Evolutionary conservation across 2,329 filamentous ascomycete genomes (phyloP).

Genomic region (Sclerotinia minor): DNA sequence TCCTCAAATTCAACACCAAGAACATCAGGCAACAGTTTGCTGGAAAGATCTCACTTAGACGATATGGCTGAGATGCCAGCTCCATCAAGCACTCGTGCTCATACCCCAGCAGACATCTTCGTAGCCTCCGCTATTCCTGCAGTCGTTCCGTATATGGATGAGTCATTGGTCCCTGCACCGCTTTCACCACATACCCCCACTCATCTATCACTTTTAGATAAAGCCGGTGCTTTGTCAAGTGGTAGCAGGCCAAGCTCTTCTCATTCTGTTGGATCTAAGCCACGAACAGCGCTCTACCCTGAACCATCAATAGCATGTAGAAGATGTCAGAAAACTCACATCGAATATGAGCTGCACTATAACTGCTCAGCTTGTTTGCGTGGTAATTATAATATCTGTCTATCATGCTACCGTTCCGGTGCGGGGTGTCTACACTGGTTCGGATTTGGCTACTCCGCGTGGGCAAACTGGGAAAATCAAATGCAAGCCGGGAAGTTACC

Average conservation of each 20-base stretch:
- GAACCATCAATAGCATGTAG: constrained; percentile 76
- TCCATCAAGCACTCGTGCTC: constrained; percentile 29
- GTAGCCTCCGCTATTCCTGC: constrained; percentile 30
- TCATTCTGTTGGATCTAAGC: constrained; percentile 37
- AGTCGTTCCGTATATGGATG: constrained; percentile 31
- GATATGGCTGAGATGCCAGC: constrained; percentile 17
- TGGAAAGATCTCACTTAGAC: not conserved
- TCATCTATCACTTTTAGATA: constrained; percentile 36
- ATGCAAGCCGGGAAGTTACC: constrained; percentile 39
- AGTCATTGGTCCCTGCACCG: constrained; percentile 37
- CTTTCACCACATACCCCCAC: constrained; percentile 34
- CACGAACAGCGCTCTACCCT: constrained; percentile 51
- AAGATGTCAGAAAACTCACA: constrained; percentile 67
- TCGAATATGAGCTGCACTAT: constrained; percentile 86
- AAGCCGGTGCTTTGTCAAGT: constrained; percentile 38
- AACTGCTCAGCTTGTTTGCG: constrained; percentile 70
- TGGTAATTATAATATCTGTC: constrained; percentile 77
- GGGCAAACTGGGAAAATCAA: constrained; percentile 63
- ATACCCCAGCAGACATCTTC: constrained; percentile 32
- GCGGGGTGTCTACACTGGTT: constrained; percentile 85
- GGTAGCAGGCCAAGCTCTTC: constrained; percentile 40
- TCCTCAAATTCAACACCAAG: constrained; percentile 26
- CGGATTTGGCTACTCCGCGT: constrained; percentile 76
- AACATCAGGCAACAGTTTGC: constrained; percentile 12
- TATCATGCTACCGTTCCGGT: constrained; percentile 74